Percentiles rank a stretch among this genome's conserved stretches.
Evolutionary conservation across 2,329 filamentous ascomycete species (phyloP).

Genomic region (Coleophoma cylindrospora): DNA sequence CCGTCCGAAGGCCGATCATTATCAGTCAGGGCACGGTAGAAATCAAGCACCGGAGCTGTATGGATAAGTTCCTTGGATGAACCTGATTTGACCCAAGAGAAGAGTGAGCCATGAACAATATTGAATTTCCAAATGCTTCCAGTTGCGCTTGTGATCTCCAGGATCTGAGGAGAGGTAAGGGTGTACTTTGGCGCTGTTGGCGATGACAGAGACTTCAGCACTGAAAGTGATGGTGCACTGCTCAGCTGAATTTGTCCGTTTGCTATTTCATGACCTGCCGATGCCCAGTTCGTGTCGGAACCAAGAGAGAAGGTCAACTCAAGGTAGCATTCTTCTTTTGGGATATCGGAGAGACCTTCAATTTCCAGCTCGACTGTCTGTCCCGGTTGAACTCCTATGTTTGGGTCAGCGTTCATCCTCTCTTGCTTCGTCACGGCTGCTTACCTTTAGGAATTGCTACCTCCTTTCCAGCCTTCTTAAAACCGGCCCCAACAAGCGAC

Average conservation of each 20-base stretch:
- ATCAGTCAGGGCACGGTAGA: conserved; percentile 63
- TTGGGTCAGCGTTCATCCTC: not conserved
- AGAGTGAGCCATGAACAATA: conserved; percentile 34
- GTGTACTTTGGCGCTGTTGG: conserved; percentile 16
- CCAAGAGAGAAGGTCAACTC: conserved; percentile 41
- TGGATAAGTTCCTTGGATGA: conserved; percentile 34
- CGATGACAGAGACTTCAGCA: conserved; percentile 16
- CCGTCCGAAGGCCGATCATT: conserved; percentile 55
- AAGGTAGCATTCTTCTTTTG: conserved; percentile 37
- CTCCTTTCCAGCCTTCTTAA: conserved; percentile 15
- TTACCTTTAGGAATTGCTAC: conserved; percentile 36
- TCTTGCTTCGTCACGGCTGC: conserved; percentile 4
- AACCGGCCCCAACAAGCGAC: conserved; percentile 25
- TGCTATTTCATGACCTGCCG: conserved; percentile 45
- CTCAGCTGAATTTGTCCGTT: conserved; percentile 40
- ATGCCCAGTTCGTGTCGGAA: conserved; percentile 43
- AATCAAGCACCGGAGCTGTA: conserved; percentile 40
- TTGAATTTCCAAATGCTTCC: conserved; percentile 38
- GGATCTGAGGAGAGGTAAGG: conserved; percentile 18
- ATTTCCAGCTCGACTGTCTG: conserved; percentile 10
- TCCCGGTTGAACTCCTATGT: conserved; percentile 34
- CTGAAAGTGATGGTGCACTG: conserved; percentile 10
- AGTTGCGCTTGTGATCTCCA: conserved; percentile 9
- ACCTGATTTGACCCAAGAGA: conserved; percentile 32
- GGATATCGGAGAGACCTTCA: conserved; percentile 7